Evolutionary conservation across 805 yeast species (phyloP), one percentile per base, ranked within the genome.

Genomic region (Candida germanica): DNA sequence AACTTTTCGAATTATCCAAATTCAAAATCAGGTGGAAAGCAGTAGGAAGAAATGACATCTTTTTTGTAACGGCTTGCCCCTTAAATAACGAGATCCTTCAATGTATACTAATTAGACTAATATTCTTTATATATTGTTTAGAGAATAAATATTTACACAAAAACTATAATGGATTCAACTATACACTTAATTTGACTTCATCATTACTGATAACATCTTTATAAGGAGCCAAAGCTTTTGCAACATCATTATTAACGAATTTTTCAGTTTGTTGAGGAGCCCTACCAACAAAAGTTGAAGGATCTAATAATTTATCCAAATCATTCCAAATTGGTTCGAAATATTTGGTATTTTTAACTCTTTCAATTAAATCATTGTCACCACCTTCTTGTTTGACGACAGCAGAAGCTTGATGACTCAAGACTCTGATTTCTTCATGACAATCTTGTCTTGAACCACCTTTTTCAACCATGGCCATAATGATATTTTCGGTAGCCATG

Each of bases 391-490:
- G 96, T 66, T 93, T 93, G 40, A 93, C 98, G 43, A 89, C 96
- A 34, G 87, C 89, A 42, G 95, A 89, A 9, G 98, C 98, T 71
- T 93, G 91, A 63, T 93, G 98, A 9, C 96, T 87, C 42, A 93
- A 75, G 20, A 93, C 98, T 67, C 98, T 82, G 67, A 93, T 89
- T 67, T 85, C 84, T 72, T 93, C 98, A 66, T 93, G 98, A 57
- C 96, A 91, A 40, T 91, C 96, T 73, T 93, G 98, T 77, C 98
- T 84, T 21, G 95, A 88, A 21, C 86, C 98, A 52, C 98, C 98
- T 61, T 83, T 83, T 67, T 88, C 95, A 40, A 93, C 98, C 97
- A 93, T 93, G 36, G 98, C 98, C 98, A 93, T 93, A 64, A 93
- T 93, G 63, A 93, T 78, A 69, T 93, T 93, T 71, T 93, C 98